These are phyloP conservation scores for Kodamaea leandrae DNA, from an alignment of 805 yeast genomes.

Conservation along the genomic window DNA sequence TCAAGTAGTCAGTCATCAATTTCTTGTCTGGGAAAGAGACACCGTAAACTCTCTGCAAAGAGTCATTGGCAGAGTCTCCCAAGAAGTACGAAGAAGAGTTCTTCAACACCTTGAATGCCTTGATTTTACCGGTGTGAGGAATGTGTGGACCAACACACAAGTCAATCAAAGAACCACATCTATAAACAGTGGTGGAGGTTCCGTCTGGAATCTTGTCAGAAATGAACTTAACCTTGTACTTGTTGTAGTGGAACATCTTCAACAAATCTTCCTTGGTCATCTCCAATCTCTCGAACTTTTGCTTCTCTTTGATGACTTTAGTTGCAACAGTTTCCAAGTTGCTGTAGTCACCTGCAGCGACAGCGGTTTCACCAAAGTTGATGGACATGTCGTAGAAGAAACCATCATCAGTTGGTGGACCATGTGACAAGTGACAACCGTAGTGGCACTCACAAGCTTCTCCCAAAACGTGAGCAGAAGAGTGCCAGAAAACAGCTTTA, in stretches of 20 bases:
- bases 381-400: constrained; percentile 96
- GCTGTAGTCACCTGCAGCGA: constrained; percentile 79
- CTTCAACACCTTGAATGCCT: constrained; percentile 89
- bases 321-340: constrained; percentile 83
- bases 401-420: constrained; percentile 98
- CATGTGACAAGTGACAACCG: constrained; percentile 83
- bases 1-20: constrained; percentile 89
- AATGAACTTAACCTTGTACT: constrained; percentile 88
- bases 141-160: constrained; percentile 97
- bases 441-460: constrained; percentile 96
- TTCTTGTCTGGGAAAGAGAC: constrained; percentile 98
- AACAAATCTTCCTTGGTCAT: constrained; percentile 88
- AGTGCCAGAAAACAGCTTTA: constrained; percentile 96
- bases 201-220: constrained; percentile 91
- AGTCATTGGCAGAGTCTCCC: constrained; percentile 90
- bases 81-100: constrained; percentile 95
- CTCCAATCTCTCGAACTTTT: constrained; percentile 89
- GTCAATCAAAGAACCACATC: constrained; percentile 97
- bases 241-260: constrained; percentile 92
- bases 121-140: constrained; percentile 95
- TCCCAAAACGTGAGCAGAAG: constrained; percentile 96
- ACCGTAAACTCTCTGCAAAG: constrained; percentile 96
- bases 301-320: constrained; percentile 90
- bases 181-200: constrained; percentile 91
- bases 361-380: constrained; percentile 63